phyloP scores from a whole-genome alignment of 176 grass and related monocot species.

The Alopecurus myosuroides region DNA sequence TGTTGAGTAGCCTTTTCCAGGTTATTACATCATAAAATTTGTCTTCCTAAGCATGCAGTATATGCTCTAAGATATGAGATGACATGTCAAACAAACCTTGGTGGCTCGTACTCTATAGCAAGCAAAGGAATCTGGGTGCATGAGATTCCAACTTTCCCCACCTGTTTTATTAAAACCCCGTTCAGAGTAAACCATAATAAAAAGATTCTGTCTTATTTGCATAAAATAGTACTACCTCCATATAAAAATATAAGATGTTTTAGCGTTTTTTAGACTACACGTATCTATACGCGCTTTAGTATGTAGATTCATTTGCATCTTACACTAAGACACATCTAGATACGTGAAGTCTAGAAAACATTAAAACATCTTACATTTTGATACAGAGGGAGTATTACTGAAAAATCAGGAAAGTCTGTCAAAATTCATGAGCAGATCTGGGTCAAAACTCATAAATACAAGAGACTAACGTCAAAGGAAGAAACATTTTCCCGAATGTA shows the following conservation, averaged over 20 bases:
- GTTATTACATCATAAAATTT: slow-evolving; percentile 7
- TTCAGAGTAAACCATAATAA: slow-evolving; percentile 3
- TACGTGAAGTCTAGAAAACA: too few relatives aligned
- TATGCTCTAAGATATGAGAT: slow-evolving; percentile 20
- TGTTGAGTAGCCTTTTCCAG: not conserved
- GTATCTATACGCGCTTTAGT: too few relatives aligned
- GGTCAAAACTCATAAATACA: slow-evolving; percentile 1
- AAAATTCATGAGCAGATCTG: slow-evolving; percentile 8
- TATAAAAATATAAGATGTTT: too few relatives aligned
- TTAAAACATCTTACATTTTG: too few relatives aligned
- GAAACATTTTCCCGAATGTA: not conserved
- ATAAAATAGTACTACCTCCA: not conserved
- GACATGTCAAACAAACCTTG: slow-evolving; percentile 48
- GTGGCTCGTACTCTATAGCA: slow-evolving; percentile 90
- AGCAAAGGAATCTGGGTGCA: slow-evolving; percentile 90
- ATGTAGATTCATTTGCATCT: too few relatives aligned
- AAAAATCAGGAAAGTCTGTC: not conserved
- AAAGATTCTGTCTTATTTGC: not conserved
- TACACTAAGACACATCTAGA: too few relatives aligned
- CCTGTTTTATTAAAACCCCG: slow-evolving; percentile 46
- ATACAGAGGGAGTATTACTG: too few relatives aligned
- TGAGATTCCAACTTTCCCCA: slow-evolving; percentile 73
- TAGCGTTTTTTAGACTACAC: too few relatives aligned
- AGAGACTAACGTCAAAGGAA: not conserved
- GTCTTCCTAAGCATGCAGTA: slow-evolving; percentile 13